Evolutionary conservation across 1,139 yeast genomes (phyloP).

Genomic region (Scheffersomyces insectosa): DNA sequence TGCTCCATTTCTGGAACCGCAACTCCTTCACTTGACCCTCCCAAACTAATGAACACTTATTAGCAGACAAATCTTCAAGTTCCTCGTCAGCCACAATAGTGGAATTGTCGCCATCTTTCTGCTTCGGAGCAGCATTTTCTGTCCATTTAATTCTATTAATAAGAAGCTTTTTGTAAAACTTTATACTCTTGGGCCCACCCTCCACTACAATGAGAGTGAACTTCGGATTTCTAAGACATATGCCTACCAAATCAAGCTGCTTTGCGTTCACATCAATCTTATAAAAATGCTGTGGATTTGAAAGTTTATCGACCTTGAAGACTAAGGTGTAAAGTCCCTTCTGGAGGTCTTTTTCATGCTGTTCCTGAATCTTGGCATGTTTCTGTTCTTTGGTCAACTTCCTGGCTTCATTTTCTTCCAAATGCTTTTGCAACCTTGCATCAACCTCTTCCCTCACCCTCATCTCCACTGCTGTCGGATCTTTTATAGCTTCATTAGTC

Average conservation of each 20-base stretch:
- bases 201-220: constrained; percentile 68
- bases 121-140: constrained; percentile 36
- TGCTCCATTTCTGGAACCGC: constrained; percentile 64
- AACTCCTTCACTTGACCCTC: constrained; percentile 63
- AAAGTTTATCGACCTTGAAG: constrained; percentile 53
- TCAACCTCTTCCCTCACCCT: constrained; percentile 69
- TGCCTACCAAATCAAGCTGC: constrained; percentile 67
- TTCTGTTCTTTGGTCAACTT: constrained; percentile 60
- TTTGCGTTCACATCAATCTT: constrained; percentile 80
- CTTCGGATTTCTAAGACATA: constrained; percentile 41
- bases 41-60: constrained; percentile 66
- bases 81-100: neutral
- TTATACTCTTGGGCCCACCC: constrained; percentile 65
- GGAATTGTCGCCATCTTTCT: constrained; percentile 9
- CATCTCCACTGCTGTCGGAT: constrained; percentile 86
- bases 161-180: constrained; percentile 63
- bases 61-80: constrained; percentile 42
- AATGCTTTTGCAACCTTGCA: constrained; percentile 62
- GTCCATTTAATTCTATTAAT: constrained; percentile 71
- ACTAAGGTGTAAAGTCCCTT: constrained; percentile 61
- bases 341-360: constrained; percentile 43
- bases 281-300: constrained; percentile 66
- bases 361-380: constrained; percentile 48
- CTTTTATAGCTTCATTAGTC: constrained; percentile 83
- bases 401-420: constrained; percentile 59